Base-by-base conservation (phyloP, 805 yeast genomes). In the Candida pseudoglaebosa region DNA sequence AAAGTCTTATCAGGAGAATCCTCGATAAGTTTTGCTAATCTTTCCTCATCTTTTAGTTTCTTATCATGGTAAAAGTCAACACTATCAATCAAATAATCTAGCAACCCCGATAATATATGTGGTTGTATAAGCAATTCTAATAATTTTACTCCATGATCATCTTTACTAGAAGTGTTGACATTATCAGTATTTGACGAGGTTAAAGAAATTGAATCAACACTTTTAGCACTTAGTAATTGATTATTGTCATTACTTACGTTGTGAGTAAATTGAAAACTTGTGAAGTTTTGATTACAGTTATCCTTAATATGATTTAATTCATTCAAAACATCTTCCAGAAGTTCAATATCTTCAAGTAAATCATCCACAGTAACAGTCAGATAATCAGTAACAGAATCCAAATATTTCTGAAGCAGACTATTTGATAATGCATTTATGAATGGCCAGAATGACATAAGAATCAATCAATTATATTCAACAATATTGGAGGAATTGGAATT, bases 81-180 rank as follows among this genome's bases (percentile, higher is more conserved):
- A 43, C 71, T 61, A 13, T 61, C 62, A 24, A 79, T 78, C 30
- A 89, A 74, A 50, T 78, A 80, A 28, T 82, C 78, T 21, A 91
- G 78, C 41, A 91, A 71, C 40, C 78, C 77, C 37, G 70, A 73
- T 43, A 91, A 59, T 12, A 87, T 78, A 38, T 80, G 84, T 12
- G 93, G 89, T 53, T 85, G 86, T 45, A 91, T 73, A 39, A 93
- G 67, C 51, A 82, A 82, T 51, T 88, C 93, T 28, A 90, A 70
- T 36, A 93, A 71, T 54, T 84, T 82, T 28, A 59, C 58, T 5
- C 68, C 65, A 22, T 70, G 54, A 5, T 65, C 57, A 37, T 64
- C 71, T 38, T 62, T 67, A 32, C 49, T 46, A 22, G 42, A 35
- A 32, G 37, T 48, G 26, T 50, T 52, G 9, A 40, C 35, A 20